phyloP scores from a whole-genome alignment of 306 rosid species.

The peach (Prunus persica) region Prunus_persica_NCBIv2 NC_034016.1:17282001-17282500 shows the following conservation, averaged over 20 bases:
- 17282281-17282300: neutral
- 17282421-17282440: slow-evolving; percentile 74
- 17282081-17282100: slow-evolving; percentile 29
- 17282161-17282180: slow-evolving; percentile 47
- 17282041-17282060: slow-evolving; percentile 51
- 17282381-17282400: slow-evolving; percentile 79
- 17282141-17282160: slow-evolving; percentile 21
- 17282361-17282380: slow-evolving; percentile 82
- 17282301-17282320: neutral
- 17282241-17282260: neutral
- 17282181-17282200: slow-evolving; percentile 48
- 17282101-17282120: slow-evolving; percentile 28
- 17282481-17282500: slow-evolving; percentile 75
- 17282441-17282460: slow-evolving; percentile 78
- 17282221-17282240: too few relatives aligned
- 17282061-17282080: slow-evolving; percentile 15
- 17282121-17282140: slow-evolving; percentile 22
- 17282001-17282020: slow-evolving; percentile 63
- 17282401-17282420: slow-evolving; percentile 79
- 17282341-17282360: slow-evolving; percentile 62
- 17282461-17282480: slow-evolving; percentile 75
- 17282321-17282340: slow-evolving; percentile 1
- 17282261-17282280: neutral
- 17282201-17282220: slow-evolving; percentile 84
- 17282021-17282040: slow-evolving; percentile 71